Conservation (phyloP, 768 basidiomycete species). For the Mycena floridula region DNA sequence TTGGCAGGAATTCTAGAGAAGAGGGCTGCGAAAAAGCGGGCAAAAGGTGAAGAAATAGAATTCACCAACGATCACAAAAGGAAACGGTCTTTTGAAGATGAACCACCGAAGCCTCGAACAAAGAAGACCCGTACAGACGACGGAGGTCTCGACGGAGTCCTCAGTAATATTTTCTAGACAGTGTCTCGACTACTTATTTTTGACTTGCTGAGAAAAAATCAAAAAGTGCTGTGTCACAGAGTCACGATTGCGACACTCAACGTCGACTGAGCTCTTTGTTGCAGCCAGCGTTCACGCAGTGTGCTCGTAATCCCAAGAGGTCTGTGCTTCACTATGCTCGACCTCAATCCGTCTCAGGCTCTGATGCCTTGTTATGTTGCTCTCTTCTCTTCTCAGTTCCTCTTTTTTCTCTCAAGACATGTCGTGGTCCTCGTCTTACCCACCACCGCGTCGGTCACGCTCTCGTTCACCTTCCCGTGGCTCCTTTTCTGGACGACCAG, state of each 20-base stretch:
- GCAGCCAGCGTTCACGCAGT: conserved; percentile 39
- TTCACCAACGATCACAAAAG: background rate
- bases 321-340: conserved; percentile 92
- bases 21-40: conserved; percentile 60
- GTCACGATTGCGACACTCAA: no score
- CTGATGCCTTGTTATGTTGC: conserved; percentile 55
- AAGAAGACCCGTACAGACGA: background rate
- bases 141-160: background rate
- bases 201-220: no score
- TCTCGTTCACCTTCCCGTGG: conserved; percentile 75
- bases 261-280: no score
- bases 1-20: conserved; percentile 82
- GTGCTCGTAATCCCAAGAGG: conserved; percentile 71
- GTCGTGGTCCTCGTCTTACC: conserved; percentile 77
- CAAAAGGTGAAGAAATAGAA: conserved; percentile 46
- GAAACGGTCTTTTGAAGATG: background rate
- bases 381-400: conserved; percentile 51
- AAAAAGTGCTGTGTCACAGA: no score
- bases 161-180: background rate
- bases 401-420: conserved; percentile 58
- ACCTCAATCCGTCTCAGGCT: conserved; percentile 66
- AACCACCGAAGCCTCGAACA: background rate
- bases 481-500: conserved; percentile 52
- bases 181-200: conserved; percentile 44
- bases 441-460: conserved; percentile 71